A percentile compares a stretch with the other conserved stretches of the same genome.
phyloP scores from a whole-genome alignment of 2,329 filamentous ascomycete species.

The Pseudogymnoascus sp. region DNA sequence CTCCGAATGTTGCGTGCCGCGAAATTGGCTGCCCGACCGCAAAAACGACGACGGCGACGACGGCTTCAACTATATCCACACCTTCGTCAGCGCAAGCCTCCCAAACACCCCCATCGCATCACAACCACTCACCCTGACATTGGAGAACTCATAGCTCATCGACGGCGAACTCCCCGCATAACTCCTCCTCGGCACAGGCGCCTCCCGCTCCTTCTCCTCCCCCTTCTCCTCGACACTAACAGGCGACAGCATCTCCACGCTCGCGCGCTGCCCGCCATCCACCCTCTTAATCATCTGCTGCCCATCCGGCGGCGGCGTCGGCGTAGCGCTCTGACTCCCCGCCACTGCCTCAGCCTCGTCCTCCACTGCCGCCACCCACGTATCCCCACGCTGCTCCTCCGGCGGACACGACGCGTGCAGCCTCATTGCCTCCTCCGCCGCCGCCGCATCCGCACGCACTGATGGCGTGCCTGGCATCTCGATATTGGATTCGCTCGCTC shows the following conservation, averaged over 20 bases:
- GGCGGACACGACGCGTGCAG: conserved; percentile 36
- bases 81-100: not conserved
- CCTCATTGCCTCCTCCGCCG: not conserved
- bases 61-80: conserved; percentile 42
- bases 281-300: conserved; percentile 36
- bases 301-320: conserved; percentile 13
- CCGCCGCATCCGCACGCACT: conserved; percentile 1
- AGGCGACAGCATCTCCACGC: conserved; percentile 26
- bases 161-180: conserved; percentile 35
- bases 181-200: conserved; percentile 24
- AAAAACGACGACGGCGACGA: conserved; percentile 80
- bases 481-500: not conserved
- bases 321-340: not conserved
- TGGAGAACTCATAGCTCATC: conserved; percentile 48
- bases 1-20: conserved; percentile 88
- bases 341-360: not conserved
- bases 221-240: conserved; percentile 34
- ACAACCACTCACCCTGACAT: conserved; percentile 42
- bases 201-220: conserved; percentile 27
- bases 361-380: conserved; percentile 24
- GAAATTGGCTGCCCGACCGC: conserved; percentile 79
- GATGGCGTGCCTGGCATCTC: conserved; percentile 7
- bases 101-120: not conserved
- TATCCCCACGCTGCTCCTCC: conserved; percentile 32
- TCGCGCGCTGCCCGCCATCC: conserved; percentile 24